phyloP scores from a whole-genome alignment of 2,329 filamentous ascomycete species.

The Phyllosticta capitalensis region DNA sequence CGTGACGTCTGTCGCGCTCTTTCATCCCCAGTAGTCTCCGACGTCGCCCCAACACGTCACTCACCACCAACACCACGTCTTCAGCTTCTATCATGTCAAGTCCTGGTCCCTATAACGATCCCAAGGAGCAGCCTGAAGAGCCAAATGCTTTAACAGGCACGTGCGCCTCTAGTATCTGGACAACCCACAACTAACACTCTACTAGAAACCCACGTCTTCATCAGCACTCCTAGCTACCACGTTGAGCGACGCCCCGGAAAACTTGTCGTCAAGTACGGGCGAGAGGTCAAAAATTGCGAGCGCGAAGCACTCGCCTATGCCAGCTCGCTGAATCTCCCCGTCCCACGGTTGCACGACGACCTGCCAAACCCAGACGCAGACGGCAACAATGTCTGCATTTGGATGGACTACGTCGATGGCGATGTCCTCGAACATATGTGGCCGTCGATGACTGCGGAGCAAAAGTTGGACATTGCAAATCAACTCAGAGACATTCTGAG shows the following conservation, averaged over 20 bases:
- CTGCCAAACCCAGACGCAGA: not conserved
- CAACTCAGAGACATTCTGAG: conserved; percentile 12
- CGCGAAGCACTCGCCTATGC: not conserved
- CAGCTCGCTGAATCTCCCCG: not conserved
- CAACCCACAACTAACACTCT: not conserved
- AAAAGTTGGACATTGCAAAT: conserved; percentile 10
- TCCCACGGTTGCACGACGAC: not conserved
- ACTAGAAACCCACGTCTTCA: not conserved
- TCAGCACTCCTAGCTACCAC: not conserved
- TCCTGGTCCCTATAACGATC: no score
- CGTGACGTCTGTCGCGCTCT: no score
- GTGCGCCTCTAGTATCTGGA: no score
- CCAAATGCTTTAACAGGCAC: no score
- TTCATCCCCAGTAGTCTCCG: no score
- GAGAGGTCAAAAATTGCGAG: not conserved
- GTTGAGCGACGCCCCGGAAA: not conserved
- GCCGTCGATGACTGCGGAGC: conserved; percentile 8
- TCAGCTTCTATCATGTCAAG: no score
- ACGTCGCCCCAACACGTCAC: no score
- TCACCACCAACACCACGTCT: no score
- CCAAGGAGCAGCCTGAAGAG: no score
- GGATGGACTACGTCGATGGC: conserved; percentile 13
- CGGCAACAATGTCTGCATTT: not conserved
- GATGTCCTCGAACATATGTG: conserved; percentile 10
- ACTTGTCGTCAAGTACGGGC: not conserved